These are phyloP conservation scores for Phlegmacium glaucopus DNA, from an alignment of 768 basidiomycete genomes.

Conservation along the genomic window DNA sequence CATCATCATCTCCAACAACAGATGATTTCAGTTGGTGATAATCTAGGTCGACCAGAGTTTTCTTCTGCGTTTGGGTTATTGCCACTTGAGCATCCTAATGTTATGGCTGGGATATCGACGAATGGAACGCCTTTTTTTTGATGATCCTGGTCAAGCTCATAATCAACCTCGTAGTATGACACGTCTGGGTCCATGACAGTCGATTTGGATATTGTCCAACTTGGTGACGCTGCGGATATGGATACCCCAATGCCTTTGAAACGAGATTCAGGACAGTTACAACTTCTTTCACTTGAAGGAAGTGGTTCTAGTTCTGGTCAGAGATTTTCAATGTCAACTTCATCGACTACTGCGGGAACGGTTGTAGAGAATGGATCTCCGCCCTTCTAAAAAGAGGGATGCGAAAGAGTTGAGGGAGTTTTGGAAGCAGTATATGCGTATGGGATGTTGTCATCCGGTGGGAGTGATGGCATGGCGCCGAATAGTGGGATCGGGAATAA, in stretches of 20 bases:
- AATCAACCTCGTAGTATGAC: slow-evolving; percentile 7
- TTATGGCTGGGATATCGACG: slow-evolving; percentile 55
- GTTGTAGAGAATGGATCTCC: slow-evolving; percentile 5
- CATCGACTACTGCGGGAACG: no score
- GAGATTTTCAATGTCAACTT: no score
- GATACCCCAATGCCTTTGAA: slow-evolving; percentile 47
- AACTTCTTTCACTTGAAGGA: slow-evolving; percentile 5
- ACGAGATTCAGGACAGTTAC: slow-evolving; percentile 13
- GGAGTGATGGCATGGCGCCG: not conserved
- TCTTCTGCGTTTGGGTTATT: slow-evolving; percentile 70
- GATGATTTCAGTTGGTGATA: not conserved
- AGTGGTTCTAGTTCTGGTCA: no score
- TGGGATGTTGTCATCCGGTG: slow-evolving; percentile 14
- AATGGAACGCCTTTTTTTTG: slow-evolving; percentile 67
- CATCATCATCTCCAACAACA: no score
- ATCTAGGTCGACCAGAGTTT: slow-evolving; percentile 31
- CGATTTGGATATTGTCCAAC: not conserved
- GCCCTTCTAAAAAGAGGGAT: slow-evolving; percentile 24
- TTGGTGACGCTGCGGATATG: slow-evolving; percentile 28
- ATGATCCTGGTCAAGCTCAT: slow-evolving; percentile 14
- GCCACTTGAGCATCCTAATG: slow-evolving; percentile 71
- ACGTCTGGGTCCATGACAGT: not conserved
- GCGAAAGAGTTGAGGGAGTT: slow-evolving; percentile 58
- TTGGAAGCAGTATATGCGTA: slow-evolving; percentile 74
- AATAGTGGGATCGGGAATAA: slow-evolving; percentile 4